Base-by-base conservation (phyloP, 345 rosid species). In the Excoecaria cochinchinensis region DNA sequence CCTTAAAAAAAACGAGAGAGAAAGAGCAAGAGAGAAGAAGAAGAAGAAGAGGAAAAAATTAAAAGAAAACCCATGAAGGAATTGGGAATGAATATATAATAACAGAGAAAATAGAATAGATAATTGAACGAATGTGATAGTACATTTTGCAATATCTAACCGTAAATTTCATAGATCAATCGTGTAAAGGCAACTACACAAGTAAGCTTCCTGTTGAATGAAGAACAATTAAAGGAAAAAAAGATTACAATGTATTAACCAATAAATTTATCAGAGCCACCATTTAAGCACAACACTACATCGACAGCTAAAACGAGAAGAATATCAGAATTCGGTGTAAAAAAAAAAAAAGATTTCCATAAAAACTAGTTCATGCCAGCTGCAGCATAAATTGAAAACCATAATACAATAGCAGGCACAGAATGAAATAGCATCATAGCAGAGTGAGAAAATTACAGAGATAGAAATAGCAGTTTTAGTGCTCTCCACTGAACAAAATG, bases 351-450 rank as follows among this genome's bases (percentile, higher is more conserved):
- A n/a, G 47, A n/a, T 4, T 2, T 67, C 31, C 42, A 8, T 4
- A 1, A 13, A 31, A 67, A 65, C 24, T 13, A 66, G 52, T 46
- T 46, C 70, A 66, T 66, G 52, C 15, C 46, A 64, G 69, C 69
- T 39, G n/a, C 14, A 52, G 16, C 19, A 36, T n/a, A 64, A 64
- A 64, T 21, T 3, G 6, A 64, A 64, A 39, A 1, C 69, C 24
- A 66, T 6, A 7, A 66, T 8, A 10, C 22, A 66, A 66, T 13
- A 47, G 38, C 71, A 67, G 24, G 40, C 22, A 69, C 48, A 16
- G 3, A 31, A 31, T 14, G 10, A 65, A 19, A n/a, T 9, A 65
- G n/a, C 11, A 14, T 6, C 4, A 31, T 7, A 22, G 13, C 46
- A 63, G 67, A 38, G n/a, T 1, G 10, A 25, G 10, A 69, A 3